phyloP scores from a whole-genome alignment of 306 rosid genomes.

The Cucurbita ficifolia region DNA sequence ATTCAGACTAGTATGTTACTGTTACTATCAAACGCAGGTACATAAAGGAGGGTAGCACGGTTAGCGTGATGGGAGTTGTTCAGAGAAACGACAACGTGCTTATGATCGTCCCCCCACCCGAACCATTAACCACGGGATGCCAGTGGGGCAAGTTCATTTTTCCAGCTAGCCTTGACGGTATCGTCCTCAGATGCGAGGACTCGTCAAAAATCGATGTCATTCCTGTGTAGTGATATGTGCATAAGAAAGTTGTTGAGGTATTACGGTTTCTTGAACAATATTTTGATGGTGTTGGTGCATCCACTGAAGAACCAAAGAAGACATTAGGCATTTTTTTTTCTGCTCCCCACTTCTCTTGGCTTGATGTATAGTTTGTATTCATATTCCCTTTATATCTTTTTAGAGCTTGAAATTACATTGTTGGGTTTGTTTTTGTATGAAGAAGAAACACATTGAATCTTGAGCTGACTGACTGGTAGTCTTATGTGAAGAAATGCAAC shows the following conservation, averaged over 20 bases:
- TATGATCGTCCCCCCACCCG: constrained; percentile 92
- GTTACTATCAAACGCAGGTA: constrained; percentile 36
- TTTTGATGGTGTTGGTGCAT: constrained; percentile 5
- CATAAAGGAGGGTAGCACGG: constrained; percentile 97
- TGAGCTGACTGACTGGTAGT: background rate
- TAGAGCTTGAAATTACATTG: constrained; percentile 3
- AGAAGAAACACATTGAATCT: background rate
- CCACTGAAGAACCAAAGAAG: background rate
- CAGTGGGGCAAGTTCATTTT: constrained; percentile 80
- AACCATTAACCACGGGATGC: constrained; percentile 82
- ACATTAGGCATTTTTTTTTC: background rate
- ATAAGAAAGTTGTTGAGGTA: constrained; percentile 4
- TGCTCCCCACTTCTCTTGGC: background rate
- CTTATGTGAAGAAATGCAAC: constrained; percentile 5
- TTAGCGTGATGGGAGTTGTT: constrained; percentile 97
- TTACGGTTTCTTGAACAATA: background rate
- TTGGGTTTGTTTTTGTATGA: constrained; percentile 3
- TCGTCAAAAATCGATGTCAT: constrained; percentile 75
- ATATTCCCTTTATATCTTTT: background rate
- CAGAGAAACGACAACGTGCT: constrained; percentile 94
- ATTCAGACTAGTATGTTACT: background rate
- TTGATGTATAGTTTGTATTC: constrained; percentile 12
- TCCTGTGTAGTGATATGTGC: constrained; percentile 44
- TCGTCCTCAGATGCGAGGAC: constrained; percentile 93
- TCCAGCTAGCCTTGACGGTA: constrained; percentile 93